These are phyloP conservation scores for Durotheca rogersii DNA, from an alignment of 495 filamentous ascomycete species.

Conservation along the genomic window DNA sequence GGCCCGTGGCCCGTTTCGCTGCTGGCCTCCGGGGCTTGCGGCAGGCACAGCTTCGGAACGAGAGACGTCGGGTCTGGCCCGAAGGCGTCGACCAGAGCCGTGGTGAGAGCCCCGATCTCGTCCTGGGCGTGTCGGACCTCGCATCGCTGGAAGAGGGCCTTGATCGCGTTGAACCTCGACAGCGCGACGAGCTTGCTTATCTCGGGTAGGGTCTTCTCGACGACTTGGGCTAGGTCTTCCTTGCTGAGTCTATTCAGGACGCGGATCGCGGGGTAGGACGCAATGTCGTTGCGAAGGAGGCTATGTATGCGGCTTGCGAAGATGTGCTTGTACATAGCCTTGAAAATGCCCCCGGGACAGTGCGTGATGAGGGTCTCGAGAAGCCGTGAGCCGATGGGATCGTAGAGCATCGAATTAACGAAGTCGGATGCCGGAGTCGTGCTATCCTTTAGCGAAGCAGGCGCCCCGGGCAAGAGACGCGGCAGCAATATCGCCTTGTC, in stretches of 20 bases:
- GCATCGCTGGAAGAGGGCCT: conserved; percentile 80
- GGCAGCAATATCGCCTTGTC: conserved; percentile 39
- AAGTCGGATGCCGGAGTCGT: conserved; percentile 56
- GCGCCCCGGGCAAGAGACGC: conserved; percentile 47
- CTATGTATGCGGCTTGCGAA: conserved; percentile 74
- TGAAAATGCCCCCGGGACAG: conserved; percentile 86
- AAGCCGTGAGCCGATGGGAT: conserved; percentile 82
- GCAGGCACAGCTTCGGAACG: conserved; percentile 58
- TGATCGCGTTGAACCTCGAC: conserved; percentile 73
- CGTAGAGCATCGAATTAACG: conserved; percentile 82
- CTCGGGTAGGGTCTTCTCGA: conserved; percentile 66
- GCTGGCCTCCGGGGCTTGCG: conserved; percentile 41
- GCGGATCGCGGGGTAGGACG: conserved; percentile 77
- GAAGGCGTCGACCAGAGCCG: conserved; percentile 59
- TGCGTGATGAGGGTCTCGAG: conserved; percentile 79
- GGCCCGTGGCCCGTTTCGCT: conserved; percentile 40
- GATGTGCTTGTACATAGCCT: conserved; percentile 70
- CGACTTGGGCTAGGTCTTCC: conserved; percentile 72
- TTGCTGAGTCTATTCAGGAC: conserved; percentile 80
- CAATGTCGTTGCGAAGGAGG: conserved; percentile 83
- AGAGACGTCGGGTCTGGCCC: conserved; percentile 55
- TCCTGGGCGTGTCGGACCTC: conserved; percentile 57
- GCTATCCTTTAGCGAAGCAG: conserved; percentile 44
- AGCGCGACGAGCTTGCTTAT: conserved; percentile 69
- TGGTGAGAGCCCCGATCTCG: conserved; percentile 61